A percentile compares a stretch with the other conserved stretches of the same genome.
Evolutionary conservation across 805 yeast genomes (phyloP).

Genomic region (Saturnispora hagleri): DNA sequence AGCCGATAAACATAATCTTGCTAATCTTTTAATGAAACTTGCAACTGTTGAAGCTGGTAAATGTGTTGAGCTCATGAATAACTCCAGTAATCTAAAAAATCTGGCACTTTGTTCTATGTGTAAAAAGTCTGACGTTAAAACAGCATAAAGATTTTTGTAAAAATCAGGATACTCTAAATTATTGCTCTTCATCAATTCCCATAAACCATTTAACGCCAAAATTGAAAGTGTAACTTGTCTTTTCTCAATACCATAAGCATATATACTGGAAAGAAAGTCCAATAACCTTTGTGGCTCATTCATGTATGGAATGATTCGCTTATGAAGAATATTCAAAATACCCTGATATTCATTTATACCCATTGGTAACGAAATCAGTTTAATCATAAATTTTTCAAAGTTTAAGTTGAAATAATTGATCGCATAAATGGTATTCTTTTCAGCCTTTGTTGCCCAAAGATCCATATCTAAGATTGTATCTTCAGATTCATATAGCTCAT

Average conservation of each 20-base stretch:
- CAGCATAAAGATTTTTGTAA: conserved; percentile 68
- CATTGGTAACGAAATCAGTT: conserved; percentile 36
- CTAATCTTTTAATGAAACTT: conserved; percentile 75
- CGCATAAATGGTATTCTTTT: conserved; percentile 29
- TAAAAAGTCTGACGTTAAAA: conserved; percentile 66
- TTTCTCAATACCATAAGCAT: conserved; percentile 35
- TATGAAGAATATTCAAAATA: conserved; percentile 63
- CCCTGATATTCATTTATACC: conserved; percentile 52
- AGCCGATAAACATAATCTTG: conserved; percentile 64
- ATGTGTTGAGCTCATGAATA: conserved; percentile 82
- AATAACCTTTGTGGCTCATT: conserved; percentile 72
- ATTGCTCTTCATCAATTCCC: conserved; percentile 69
- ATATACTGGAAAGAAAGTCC: conserved; percentile 91
- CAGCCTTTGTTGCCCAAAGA: conserved; percentile 35
- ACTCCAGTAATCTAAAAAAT: conserved; percentile 77
- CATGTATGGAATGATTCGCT: conserved; percentile 74
- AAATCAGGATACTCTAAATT: conserved; percentile 91
- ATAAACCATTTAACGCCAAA: conserved; percentile 78
- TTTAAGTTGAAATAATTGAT: conserved; percentile 42
- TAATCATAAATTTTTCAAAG: conserved; percentile 63
- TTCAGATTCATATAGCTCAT: conserved; percentile 23
- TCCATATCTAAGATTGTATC: conserved; percentile 20
- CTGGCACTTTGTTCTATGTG: conserved; percentile 77
- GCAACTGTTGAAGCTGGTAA: conserved; percentile 77
- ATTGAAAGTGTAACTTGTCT: conserved; percentile 34